These are phyloP conservation scores for Areca catechu DNA, from an alignment of 176 grass and related monocot genomes.

Conservation along the genomic window DNA sequence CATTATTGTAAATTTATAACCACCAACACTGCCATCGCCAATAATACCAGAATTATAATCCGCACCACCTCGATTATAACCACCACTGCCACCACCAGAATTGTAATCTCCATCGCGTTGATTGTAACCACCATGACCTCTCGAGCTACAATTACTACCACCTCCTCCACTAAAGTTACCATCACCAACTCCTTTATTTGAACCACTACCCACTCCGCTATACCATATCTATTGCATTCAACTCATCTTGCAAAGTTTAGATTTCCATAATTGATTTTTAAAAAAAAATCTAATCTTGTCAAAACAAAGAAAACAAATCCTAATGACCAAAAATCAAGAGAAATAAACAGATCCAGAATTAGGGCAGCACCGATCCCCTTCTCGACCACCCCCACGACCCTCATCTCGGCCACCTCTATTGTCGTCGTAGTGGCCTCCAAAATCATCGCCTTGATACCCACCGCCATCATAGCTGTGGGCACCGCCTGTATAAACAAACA, in stretches of 20 bases:
- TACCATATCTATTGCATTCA: slow-evolving; percentile 92
- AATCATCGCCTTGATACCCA: slow-evolving; percentile 3
- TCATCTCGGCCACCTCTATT: slow-evolving; percentile 7
- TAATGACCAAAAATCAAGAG: background rate
- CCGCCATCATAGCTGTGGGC: slow-evolving; percentile 15
- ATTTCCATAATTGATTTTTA: slow-evolving; percentile 52
- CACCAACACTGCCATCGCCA: slow-evolving; percentile 37
- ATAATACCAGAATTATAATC: slow-evolving; percentile 47
- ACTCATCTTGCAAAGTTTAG: slow-evolving; percentile 90
- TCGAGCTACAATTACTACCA: slow-evolving; percentile 31
- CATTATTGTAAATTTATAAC: slow-evolving; percentile 44
- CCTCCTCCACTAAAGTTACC: slow-evolving; percentile 51
- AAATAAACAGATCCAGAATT: slow-evolving; percentile 32
- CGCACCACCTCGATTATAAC: slow-evolving; percentile 29
- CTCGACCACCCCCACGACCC: slow-evolving; percentile 36
- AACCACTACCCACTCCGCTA: slow-evolving; percentile 25
- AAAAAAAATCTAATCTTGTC: background rate
- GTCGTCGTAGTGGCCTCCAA: background rate
- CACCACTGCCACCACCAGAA: slow-evolving; percentile 16
- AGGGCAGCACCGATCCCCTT: slow-evolving; percentile 76
- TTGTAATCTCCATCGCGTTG: slow-evolving; percentile 18
- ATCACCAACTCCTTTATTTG: slow-evolving; percentile 12
- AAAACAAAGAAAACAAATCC: background rate
- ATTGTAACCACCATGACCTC: slow-evolving; percentile 30
- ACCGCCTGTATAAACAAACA: slow-evolving; percentile 7